A percentile compares a stretch with the other conserved stretches of the same genome.
These are phyloP conservation scores for Backusella mclennaniae DNA, from an alignment of 192 early-diverging fungal species.

Conservation along the genomic window DNA sequence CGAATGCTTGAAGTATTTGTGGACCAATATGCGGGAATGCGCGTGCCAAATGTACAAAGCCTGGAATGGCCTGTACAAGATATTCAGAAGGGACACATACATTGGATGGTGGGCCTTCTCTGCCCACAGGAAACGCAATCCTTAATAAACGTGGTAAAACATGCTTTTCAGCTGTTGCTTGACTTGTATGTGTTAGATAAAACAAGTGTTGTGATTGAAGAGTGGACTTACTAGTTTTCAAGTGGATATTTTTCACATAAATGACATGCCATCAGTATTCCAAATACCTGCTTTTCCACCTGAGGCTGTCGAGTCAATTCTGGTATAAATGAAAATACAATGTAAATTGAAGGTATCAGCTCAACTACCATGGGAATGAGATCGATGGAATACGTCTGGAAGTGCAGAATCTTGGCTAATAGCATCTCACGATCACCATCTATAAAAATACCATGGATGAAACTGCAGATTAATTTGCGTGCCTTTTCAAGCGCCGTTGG, in stretches of 20 bases:
- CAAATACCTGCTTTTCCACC: conserved; percentile 49
- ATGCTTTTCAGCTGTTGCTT: conserved; percentile 23
- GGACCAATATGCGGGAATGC: conserved; percentile 34
- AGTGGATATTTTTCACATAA: conserved; percentile 53
- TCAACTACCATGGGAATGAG: conserved; percentile 55
- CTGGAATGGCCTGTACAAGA: conserved; percentile 25
- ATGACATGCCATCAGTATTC: conserved; percentile 39
- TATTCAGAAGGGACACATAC: conserved; percentile 26
- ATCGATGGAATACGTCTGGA: conserved; percentile 55
- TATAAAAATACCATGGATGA: conserved; percentile 61
- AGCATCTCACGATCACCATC: conserved; percentile 45
- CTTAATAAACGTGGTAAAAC: conserved; percentile 26
- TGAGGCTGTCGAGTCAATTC: conserved; percentile 54
- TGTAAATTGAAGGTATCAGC: conserved; percentile 64
- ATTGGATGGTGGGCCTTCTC: neutral
- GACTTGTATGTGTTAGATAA: neutral
- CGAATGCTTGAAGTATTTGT: conserved; percentile 18
- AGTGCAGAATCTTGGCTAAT: conserved; percentile 57
- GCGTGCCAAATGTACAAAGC: conserved; percentile 23
- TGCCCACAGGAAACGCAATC: conserved; percentile 21
- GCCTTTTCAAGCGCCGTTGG: neutral
- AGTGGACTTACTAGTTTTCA: conserved; percentile 42
- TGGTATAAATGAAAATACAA: conserved; percentile 53
- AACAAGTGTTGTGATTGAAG: neutral
- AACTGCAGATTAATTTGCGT: conserved; percentile 42